A percentile compares a stretch with the other conserved stretches of the same genome.
Conservation (phyloP, 78 protist species). For the Pelomyxa schiedti region DNA sequence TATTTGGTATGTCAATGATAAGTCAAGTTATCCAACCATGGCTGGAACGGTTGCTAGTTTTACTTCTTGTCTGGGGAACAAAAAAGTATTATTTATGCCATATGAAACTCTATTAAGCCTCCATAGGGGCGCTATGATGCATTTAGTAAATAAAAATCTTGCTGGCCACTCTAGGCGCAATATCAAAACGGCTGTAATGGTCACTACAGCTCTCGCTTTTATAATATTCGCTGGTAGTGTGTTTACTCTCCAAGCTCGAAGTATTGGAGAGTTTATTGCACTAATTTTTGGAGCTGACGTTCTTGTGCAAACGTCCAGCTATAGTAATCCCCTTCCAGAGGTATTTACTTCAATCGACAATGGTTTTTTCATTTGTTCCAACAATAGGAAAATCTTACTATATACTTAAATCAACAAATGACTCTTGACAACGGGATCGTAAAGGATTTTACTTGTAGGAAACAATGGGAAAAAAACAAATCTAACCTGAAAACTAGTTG, state of each 20-base stretch:
- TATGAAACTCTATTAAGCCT: slow-evolving; percentile 1
- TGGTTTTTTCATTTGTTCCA: too few relatives aligned
- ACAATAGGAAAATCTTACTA: too few relatives aligned
- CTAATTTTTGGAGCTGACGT: slow-evolving; percentile 66
- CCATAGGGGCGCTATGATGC: too few relatives aligned
- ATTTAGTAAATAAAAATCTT: slow-evolving; percentile 63
- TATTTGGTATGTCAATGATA: slow-evolving; percentile 63
- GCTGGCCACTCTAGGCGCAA: slow-evolving; percentile 56
- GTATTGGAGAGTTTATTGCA: slow-evolving; percentile 23
- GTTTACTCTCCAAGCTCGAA: slow-evolving; percentile 52
- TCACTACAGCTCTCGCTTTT: slow-evolving; percentile 57
- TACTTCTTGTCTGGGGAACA: neutral
- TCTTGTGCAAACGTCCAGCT: neutral
- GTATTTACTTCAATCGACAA: too few relatives aligned
- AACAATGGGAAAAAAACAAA: neutral
- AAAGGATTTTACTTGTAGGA: neutral
- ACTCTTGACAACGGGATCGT: slow-evolving; percentile 4
- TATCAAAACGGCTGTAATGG: slow-evolving; percentile 74
- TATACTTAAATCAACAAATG: slow-evolving; percentile 23
- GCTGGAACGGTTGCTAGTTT: slow-evolving; percentile 34
- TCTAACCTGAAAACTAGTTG: neutral
- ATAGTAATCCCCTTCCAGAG: slow-evolving; percentile 26
- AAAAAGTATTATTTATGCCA: too few relatives aligned
- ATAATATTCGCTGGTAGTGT: slow-evolving; percentile 76
- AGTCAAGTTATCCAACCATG: slow-evolving; percentile 39